These are phyloP conservation scores for Dendrobium huoshanense DNA, from an alignment of 106 monocot species.

Conservation along the genomic window DNA sequence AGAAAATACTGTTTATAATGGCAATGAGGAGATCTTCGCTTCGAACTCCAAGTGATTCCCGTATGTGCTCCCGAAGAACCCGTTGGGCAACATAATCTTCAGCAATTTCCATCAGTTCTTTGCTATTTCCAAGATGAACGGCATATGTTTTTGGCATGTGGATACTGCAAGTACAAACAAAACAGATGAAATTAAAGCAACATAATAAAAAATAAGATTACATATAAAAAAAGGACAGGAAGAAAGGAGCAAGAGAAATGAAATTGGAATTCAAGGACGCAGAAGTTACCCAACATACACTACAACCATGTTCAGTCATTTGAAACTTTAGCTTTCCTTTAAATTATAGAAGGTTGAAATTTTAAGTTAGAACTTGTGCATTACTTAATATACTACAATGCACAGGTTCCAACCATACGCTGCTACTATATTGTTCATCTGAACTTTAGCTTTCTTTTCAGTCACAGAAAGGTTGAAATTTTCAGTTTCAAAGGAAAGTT, in stretches of 20 bases:
- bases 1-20: constrained; percentile 85
- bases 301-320: neutral
- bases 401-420: too few species aligned
- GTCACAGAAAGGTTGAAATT: too few species aligned
- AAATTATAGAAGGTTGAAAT: too few species aligned
- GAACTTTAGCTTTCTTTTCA: too few species aligned
- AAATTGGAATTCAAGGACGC: neutral
- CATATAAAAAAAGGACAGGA: neutral
- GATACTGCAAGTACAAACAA: constrained; percentile 43
- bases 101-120: constrained; percentile 87
- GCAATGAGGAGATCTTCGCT: constrained; percentile 81
- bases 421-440: too few species aligned
- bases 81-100: constrained; percentile 74
- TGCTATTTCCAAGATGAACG: constrained; percentile 96
- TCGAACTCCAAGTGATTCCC: constrained; percentile 71
- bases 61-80: constrained; percentile 78
- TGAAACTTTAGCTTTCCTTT: neutral
- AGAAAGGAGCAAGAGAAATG: neutral
- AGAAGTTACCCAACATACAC: neutral
- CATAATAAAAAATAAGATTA: neutral
- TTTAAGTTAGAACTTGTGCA: too few species aligned
- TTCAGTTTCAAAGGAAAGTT: too few species aligned
- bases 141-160: constrained; percentile 88
- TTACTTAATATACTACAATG: too few species aligned
- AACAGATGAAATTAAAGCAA: neutral